Conservation (phyloP, 768 basidiomycete species). For the Kwoniella bestiolae region DNA sequence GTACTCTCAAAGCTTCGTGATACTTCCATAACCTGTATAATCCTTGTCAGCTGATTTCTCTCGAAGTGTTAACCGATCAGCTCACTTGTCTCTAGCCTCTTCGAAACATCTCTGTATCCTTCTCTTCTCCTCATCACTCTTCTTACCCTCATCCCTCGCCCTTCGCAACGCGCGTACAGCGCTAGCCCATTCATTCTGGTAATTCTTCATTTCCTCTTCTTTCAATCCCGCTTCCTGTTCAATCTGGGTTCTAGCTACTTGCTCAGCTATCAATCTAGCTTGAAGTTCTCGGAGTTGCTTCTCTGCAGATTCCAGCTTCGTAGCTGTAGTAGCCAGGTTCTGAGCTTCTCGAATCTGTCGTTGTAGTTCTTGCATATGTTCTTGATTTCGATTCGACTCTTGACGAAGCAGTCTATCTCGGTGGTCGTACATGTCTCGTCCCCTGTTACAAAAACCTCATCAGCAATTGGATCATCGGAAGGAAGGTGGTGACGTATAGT, state of each 20-base stretch:
- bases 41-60: background rate
- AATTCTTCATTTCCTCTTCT: slow-evolving; percentile 47
- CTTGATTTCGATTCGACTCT: slow-evolving; percentile 22
- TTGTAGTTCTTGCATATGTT: slow-evolving; percentile 20
- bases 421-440: slow-evolving; percentile 45
- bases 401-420: slow-evolving; percentile 38
- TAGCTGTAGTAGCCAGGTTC: slow-evolving; percentile 35
- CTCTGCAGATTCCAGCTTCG: slow-evolving; percentile 45
- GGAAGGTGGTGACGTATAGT: slow-evolving; percentile 1
- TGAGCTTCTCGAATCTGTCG: slow-evolving; percentile 29
- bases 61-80: too few species aligned
- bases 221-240: slow-evolving; percentile 35
- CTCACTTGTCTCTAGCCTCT: slow-evolving; percentile 53
- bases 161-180: slow-evolving; percentile 52
- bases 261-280: slow-evolving; percentile 55
- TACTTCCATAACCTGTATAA: slow-evolving; percentile 46
- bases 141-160: slow-evolving; percentile 53
- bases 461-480: slow-evolving; percentile 9
- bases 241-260: slow-evolving; percentile 49
- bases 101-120: slow-evolving; percentile 49
- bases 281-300: slow-evolving; percentile 52
- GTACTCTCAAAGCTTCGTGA: slow-evolving; percentile 48
- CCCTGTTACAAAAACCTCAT: slow-evolving; percentile 16
- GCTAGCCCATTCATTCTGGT: slow-evolving; percentile 49
- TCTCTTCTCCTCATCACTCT: slow-evolving; percentile 53